phyloP scores from a whole-genome alignment of 176 grass and related monocot species.

The Alopecurus myosuroides region DNA sequence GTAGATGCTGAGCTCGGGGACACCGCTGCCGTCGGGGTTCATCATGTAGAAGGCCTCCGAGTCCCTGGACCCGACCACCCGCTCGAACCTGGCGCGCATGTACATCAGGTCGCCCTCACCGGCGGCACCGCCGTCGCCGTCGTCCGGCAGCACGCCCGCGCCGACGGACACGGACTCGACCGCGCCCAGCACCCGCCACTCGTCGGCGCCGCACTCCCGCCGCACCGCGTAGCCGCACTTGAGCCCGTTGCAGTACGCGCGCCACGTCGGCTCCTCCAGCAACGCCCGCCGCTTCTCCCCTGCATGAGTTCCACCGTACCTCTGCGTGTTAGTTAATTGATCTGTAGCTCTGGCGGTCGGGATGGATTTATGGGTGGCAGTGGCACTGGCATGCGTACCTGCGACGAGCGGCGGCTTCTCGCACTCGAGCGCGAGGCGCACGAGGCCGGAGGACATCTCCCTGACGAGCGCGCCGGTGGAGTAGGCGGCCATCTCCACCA shows the following conservation, averaged over 20 bases:
- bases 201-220: conserved; percentile 66
- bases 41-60: conserved; percentile 96
- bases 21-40: conserved; percentile 71
- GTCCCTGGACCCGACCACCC: conserved; percentile 78
- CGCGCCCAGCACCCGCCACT: conserved; percentile 60
- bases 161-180: conserved; percentile 76
- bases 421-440: conserved; percentile 90
- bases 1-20: conserved; percentile 86
- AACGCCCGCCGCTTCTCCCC: conserved; percentile 42
- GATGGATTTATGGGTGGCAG: neutral
- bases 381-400: conserved; percentile 17
- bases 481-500: conserved; percentile 77
- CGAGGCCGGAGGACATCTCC: conserved; percentile 97
- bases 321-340: neutral
- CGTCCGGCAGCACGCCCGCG: conserved; percentile 76
- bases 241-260: conserved; percentile 80
- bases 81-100: conserved; percentile 87
- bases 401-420: conserved; percentile 30
- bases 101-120: conserved; percentile 81
- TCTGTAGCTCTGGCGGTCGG: neutral
- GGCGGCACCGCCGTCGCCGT: neutral
- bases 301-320: neutral
- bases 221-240: conserved; percentile 87
- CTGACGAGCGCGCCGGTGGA: conserved; percentile 72
- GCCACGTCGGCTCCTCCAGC: conserved; percentile 76